phyloP scores from a whole-genome alignment of 306 rosid genomes.

The Cucumis cinereus region DNA sequence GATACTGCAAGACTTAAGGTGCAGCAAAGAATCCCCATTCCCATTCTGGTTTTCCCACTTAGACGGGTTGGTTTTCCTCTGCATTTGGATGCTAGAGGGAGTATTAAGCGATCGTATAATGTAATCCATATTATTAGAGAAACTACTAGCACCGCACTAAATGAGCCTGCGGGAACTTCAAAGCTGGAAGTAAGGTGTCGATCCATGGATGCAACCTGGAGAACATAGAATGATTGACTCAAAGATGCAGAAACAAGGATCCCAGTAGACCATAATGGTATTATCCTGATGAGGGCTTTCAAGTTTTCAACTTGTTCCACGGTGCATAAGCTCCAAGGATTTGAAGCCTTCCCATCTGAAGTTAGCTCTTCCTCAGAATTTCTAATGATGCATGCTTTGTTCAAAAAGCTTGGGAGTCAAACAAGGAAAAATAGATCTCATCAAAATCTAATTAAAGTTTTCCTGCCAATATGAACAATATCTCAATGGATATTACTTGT shows the following conservation, averaged over 20 bases:
- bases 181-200: slow-evolving; percentile 11
- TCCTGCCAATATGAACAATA: not conserved
- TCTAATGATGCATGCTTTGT: slow-evolving; percentile 41
- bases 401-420: slow-evolving; percentile 19
- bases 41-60: slow-evolving; percentile 18
- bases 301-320: slow-evolving; percentile 30
- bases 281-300: slow-evolving; percentile 8
- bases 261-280: slow-evolving; percentile 22
- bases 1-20: not conserved
- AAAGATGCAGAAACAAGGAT: slow-evolving; percentile 1
- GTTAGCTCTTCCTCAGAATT: slow-evolving; percentile 9
- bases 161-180: slow-evolving; percentile 18
- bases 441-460: not conserved
- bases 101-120: slow-evolving; percentile 6
- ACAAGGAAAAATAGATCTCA: not conserved
- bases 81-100: slow-evolving; percentile 14
- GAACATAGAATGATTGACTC: slow-evolving; percentile 10
- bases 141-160: not conserved
- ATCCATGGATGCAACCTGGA: slow-evolving; percentile 21
- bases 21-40: slow-evolving; percentile 11
- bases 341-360: slow-evolving; percentile 21
- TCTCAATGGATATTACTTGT: not conserved
- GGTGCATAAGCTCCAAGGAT: slow-evolving; percentile 43
- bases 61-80: slow-evolving; percentile 4
- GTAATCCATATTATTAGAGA: slow-evolving; percentile 1